These are phyloP conservation scores for Backusella tuberculispora DNA, from an alignment of 192 early-diverging fungal genomes.

Conservation along the genomic window DNA sequence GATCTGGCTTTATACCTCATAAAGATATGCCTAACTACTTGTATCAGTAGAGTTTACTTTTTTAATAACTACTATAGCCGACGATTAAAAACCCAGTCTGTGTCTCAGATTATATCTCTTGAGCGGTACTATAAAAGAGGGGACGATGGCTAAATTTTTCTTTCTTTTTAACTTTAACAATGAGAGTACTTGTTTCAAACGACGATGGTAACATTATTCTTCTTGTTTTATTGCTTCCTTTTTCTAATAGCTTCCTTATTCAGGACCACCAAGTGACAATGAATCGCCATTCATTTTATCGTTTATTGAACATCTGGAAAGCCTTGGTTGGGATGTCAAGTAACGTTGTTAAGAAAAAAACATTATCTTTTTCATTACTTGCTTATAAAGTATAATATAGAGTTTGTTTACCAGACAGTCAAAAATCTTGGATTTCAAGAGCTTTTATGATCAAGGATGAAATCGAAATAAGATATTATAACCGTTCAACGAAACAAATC, in stretches of 20 bases:
- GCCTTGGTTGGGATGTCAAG: conserved; percentile 42
- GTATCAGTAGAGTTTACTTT: no score
- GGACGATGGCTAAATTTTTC: not conserved
- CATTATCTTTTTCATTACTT: not conserved
- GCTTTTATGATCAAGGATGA: conserved; percentile 45
- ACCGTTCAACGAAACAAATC: conserved; percentile 24
- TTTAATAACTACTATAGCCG: not conserved
- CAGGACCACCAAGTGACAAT: conserved; percentile 28
- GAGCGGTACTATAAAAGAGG: no score
- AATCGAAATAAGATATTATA: conserved; percentile 42
- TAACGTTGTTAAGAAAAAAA: conserved; percentile 1
- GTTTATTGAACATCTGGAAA: conserved; percentile 34
- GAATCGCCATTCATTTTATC: conserved; percentile 41
- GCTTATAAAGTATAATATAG: not conserved
- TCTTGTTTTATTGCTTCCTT: not conserved
- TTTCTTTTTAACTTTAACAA: not conserved
- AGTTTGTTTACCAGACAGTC: conserved; percentile 46
- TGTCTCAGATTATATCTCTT: conserved; percentile 1
- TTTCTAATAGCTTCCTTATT: not conserved
- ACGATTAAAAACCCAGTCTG: not conserved
- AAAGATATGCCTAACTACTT: no score
- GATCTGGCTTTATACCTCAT: no score
- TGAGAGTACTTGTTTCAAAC: conserved; percentile 33
- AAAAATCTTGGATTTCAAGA: conserved; percentile 54
- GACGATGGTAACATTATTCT: conserved; percentile 28